Percentiles rank a stretch among this genome's conserved stretches.
phyloP scores from a whole-genome alignment of 2,329 filamentous ascomycete genomes.

The Cladosporium sp. region DNA sequence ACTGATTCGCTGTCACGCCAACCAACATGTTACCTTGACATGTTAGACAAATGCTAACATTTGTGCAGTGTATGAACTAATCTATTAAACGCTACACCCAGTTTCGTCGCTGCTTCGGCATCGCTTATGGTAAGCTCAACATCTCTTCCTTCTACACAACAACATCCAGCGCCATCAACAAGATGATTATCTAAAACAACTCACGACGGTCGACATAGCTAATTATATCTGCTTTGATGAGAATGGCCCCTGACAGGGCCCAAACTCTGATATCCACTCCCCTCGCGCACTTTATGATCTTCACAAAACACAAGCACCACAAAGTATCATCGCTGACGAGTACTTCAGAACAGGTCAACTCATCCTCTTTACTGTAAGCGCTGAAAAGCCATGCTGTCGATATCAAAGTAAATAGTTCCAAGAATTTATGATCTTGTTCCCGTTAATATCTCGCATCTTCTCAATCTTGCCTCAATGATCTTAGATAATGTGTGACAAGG shows the following conservation, averaged over 20 bases:
- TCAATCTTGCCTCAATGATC: not conserved
- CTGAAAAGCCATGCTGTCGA: slow-evolving; percentile 7
- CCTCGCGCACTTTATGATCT: not conserved
- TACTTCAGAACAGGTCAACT: not conserved
- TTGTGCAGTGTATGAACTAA: not conserved
- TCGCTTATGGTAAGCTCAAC: not conserved
- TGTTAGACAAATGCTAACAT: slow-evolving; percentile 1
- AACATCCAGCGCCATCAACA: slow-evolving; percentile 24
- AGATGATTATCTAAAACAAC: slow-evolving; percentile 40
- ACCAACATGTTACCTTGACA: not conserved
- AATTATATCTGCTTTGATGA: slow-evolving; percentile 40
- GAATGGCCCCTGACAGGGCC: slow-evolving; percentile 42
- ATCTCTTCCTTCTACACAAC: not conserved
- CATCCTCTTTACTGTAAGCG: not conserved
- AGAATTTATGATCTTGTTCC: not conserved
- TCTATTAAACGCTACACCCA: not conserved
- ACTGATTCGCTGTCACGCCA: slow-evolving; percentile 27
- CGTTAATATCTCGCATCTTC: not conserved
- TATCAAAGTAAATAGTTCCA: not conserved
- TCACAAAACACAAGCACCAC: not conserved
- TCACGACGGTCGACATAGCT: slow-evolving; percentile 48
- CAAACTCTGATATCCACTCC: slow-evolving; percentile 10
- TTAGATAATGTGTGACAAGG: not conserved
- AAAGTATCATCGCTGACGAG: slow-evolving; percentile 16
- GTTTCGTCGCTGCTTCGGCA: not conserved